Base-by-base conservation (phyloP, 352 stramenopile genomes). In the Globisporangium camurandrum region DNA sequence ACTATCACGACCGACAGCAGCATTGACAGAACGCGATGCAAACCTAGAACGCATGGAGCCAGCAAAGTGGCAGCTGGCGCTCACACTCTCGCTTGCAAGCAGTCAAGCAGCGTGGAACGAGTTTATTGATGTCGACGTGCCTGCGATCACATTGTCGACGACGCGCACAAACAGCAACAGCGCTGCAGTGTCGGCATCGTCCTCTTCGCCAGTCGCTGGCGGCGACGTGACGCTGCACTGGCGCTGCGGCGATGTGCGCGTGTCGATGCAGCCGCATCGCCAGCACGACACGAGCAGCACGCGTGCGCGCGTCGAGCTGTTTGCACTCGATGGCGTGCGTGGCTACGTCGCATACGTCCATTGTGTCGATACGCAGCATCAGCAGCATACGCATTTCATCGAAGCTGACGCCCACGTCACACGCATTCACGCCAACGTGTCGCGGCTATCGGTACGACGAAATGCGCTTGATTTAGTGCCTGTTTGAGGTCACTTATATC, bases 371-470 rank as follows among this genome's bases (percentile, higher is more conserved):
- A 17, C 10, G 22, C 11, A 5, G n/a, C n/a, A n/a, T n/a, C 41
- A 36, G 14, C 40, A 61, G 8, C 28, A 54, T 16, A 28, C 44
- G n/a, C 54, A 61, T 17, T 27, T 1, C 17, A 28, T 56, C 28
- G 46, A 61, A 30, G 40, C 26, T 11, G 28, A 38, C 11, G 41
- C 48, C n/a, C 28, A 46, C 9, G 12, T 61, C 6, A 8, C 40
- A 3, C 26, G 16, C 9, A 24, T 52, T 9, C 34, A 19, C 19
- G 43, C 34, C 17, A 30, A 51, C 10, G 8, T 61, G 3, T 56
- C 47, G 24, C 38, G 54, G 11, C 27, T 61, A 14, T 36, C 47
- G 54, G 54, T 60, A 54, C 19, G 51, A 19, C 6, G n/a, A n/a
- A n/a, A n/a, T n/a, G n/a, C n/a, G n/a, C n/a, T n/a, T n/a, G n/a